phyloP scores from a whole-genome alignment of 345 rosid genomes.

The Gossypium turneri region DNA sequence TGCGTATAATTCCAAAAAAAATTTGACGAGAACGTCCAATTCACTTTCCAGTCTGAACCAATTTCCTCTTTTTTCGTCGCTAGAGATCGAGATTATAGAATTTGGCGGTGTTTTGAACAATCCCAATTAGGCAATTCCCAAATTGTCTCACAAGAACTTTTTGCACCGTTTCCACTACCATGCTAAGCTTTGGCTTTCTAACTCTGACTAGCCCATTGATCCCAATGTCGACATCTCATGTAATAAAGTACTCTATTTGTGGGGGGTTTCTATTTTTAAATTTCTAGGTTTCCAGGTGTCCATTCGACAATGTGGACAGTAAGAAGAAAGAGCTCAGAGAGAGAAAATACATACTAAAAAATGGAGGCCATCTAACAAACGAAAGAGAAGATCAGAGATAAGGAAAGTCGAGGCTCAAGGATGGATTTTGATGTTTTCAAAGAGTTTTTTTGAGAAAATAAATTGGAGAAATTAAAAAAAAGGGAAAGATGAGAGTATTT shows the following conservation, averaged over 20 bases:
- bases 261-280: not conserved
- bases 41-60: constrained; percentile 60
- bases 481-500: too few relatives aligned
- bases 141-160: constrained; percentile 66
- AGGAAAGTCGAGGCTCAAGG: too few relatives aligned
- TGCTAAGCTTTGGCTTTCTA: constrained; percentile 68
- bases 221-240: constrained; percentile 56
- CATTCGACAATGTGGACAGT: too few relatives aligned
- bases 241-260: constrained; percentile 16
- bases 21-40: constrained; percentile 38
- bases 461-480: too few relatives aligned
- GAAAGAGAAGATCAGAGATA: too few relatives aligned
- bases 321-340: too few relatives aligned
- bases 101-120: constrained; percentile 52
- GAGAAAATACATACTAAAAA: too few relatives aligned
- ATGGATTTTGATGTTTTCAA: too few relatives aligned
- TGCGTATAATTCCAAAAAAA: constrained; percentile 56
- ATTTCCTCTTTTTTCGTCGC: constrained; percentile 35
- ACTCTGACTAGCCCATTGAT: constrained; percentile 56
- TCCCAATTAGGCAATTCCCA: constrained; percentile 1
- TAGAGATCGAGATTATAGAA: constrained; percentile 51
- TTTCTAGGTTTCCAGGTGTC: not conserved
- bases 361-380: too few relatives aligned
- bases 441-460: too few relatives aligned
- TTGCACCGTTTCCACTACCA: constrained; percentile 67